These are phyloP conservation scores for Geotrichum armillariae DNA, from an alignment of 1,139 yeast species.

Conservation along the genomic window DNA sequence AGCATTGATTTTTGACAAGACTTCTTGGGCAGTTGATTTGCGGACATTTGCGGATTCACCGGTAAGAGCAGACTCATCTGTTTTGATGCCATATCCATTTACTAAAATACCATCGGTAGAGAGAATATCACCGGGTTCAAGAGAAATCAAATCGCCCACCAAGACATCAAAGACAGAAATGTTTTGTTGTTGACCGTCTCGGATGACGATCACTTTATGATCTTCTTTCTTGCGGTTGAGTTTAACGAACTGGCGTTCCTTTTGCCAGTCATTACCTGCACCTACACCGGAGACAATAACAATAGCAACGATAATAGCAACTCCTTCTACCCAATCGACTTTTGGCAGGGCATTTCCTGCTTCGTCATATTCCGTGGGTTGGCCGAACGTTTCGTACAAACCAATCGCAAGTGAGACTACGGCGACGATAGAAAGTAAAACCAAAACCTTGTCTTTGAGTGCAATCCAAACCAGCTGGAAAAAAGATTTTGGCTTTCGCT, in stretches of 20 bases:
- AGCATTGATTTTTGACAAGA: slow-evolving; percentile 39
- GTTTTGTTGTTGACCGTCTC: slow-evolving; percentile 68
- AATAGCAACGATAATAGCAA: slow-evolving; percentile 92
- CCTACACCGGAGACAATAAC: slow-evolving; percentile 89
- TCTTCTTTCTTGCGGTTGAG: slow-evolving; percentile 79
- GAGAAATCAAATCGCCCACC: slow-evolving; percentile 79
- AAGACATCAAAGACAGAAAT: slow-evolving; percentile 72
- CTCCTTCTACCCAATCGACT: slow-evolving; percentile 98
- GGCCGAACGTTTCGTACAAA: slow-evolving; percentile 87
- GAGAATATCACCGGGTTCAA: slow-evolving; percentile 93
- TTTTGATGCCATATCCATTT: slow-evolving; percentile 70
- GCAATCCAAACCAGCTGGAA: slow-evolving; percentile 75
- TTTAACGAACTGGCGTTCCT: slow-evolving; percentile 88
- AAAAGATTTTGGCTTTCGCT: slow-evolving; percentile 64
- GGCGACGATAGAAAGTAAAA: slow-evolving; percentile 83
- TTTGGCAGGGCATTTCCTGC: slow-evolving; percentile 74
- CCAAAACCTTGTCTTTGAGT: slow-evolving; percentile 85
- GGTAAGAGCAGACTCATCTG: slow-evolving; percentile 90
- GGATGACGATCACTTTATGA: slow-evolving; percentile 70
- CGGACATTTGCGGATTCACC: slow-evolving; percentile 88
- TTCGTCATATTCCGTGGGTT: slow-evolving; percentile 71
- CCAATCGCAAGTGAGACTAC: slow-evolving; percentile 87
- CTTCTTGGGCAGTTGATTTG: slow-evolving; percentile 58
- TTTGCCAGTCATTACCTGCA: slow-evolving; percentile 93
- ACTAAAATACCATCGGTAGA: slow-evolving; percentile 85